Conservation (phyloP, 495 filamentous ascomycete genomes). For the Penicillium salamii region DNA sequence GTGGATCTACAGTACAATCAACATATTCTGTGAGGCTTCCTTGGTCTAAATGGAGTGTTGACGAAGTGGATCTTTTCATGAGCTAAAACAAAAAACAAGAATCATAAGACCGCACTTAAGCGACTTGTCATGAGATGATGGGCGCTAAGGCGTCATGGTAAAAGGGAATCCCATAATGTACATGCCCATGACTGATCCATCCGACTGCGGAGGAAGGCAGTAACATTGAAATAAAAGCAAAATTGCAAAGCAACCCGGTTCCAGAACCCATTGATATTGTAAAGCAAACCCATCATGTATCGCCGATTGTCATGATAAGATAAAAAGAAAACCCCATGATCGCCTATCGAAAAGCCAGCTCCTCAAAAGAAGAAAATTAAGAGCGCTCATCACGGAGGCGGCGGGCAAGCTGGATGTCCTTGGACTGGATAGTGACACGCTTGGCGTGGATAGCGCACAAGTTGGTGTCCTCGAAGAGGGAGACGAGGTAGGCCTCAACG, state of each 20-base stretch:
- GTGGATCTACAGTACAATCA: too few relatives aligned
- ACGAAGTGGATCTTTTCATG: too few relatives aligned
- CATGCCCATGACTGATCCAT: slow-evolving; percentile 45
- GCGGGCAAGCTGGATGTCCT: slow-evolving; percentile 96
- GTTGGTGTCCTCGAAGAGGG: slow-evolving; percentile 99
- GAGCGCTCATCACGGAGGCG: slow-evolving; percentile 95
- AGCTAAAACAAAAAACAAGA: too few relatives aligned
- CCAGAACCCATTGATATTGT: slow-evolving; percentile 47
- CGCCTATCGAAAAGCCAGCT: slow-evolving; percentile 41
- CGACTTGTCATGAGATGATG: slow-evolving; percentile 43
- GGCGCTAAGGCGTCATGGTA: slow-evolving; percentile 32
- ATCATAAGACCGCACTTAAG: slow-evolving; percentile 34
- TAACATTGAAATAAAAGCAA: slow-evolving; percentile 37
- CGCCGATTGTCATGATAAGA: slow-evolving; percentile 46
- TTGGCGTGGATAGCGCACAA: slow-evolving; percentile 99
- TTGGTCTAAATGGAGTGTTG: too few relatives aligned
- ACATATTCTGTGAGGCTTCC: too few relatives aligned
- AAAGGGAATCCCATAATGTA: slow-evolving; percentile 39
- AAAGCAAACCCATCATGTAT: slow-evolving; percentile 50
- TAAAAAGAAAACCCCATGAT: slow-evolving; percentile 45
- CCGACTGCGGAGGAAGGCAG: slow-evolving; percentile 24
- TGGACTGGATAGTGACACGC: slow-evolving; percentile 94
- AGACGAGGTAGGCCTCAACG: slow-evolving; percentile 99
- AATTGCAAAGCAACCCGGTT: slow-evolving; percentile 39
- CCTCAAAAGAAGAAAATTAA: slow-evolving; percentile 37